Base-by-base conservation (phyloP, 108 stramenopile genomes). In the Nitzschia inconspicua region DNA sequence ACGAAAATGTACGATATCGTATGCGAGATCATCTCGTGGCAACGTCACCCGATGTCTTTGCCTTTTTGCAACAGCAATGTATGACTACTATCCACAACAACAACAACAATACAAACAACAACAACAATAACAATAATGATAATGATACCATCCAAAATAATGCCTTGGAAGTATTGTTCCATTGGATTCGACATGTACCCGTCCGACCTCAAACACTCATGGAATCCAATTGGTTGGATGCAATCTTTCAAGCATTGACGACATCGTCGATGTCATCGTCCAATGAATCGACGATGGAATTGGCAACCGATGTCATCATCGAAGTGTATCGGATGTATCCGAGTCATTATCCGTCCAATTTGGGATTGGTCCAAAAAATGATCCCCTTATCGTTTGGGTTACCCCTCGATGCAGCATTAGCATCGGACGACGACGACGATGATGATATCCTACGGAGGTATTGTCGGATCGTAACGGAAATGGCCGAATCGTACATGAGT, bases 401-500 rank as follows among this genome's bases (percentile, higher is more conserved):
- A 28, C 82, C 86, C 3, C 61, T 83, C 37, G 63, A 74, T 22
- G 37, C 62, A 51, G 79, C 74, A 5, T 47, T 80, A 34, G 34
- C 22, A 30, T 79, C 76, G 30, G 89, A 80, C 20, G 89, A 95
- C 52, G 90, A 90, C 53, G 89, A 80, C 20, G 89, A 95, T 54
- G 90, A 90, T 54, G 94, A 97, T 71, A 75, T 78, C 28, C 71
- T 85, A 55, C 59, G 84, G 23, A 93, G 82, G 0, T 91, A 95
- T 65, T 95, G 93, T 68, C 79, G 94, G 8, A 73, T 97, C 23
- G 85, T 97, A 54, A 91, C 90, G 1, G 96, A 97, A 66, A 92
- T 97, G 94, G 92, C 86, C n/a, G 94, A 95, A 66, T 79, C 84
- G n/a, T 95, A 95, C 73, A 72, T 94, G 75, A 82, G 82, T 67